Evolutionary conservation across 345 rosid genomes (phyloP), one percentile per base, ranked within the genome.

Genomic region (Euphorbia tirucalli): DNA sequence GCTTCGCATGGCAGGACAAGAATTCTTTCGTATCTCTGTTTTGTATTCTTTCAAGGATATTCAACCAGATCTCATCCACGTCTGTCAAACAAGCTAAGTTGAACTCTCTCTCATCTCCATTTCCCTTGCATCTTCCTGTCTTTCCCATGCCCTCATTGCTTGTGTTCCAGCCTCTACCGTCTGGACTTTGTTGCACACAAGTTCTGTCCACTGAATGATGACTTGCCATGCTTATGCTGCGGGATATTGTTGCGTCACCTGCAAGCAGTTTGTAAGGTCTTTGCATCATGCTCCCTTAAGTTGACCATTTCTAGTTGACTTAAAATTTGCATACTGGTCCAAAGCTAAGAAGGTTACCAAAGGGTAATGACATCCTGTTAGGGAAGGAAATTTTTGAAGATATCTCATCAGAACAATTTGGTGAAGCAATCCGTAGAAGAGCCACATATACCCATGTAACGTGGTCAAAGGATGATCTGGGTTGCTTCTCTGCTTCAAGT

Each of bases 401-500:
- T 64, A 48, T 31, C 39, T 48, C 57, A 25, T 43, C 18, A 10
- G 71, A 61, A 65, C 50, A 24, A 16, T 69, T 74, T 60, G 27
- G 75, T 19, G 74, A 67, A 66, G 80, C 76, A 43, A 82, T 79
- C 65, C 73, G 75, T 66, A 78, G 71, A 66, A 82, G 75, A 30
- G 80, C 74, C 19, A 73, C 75, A 65, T 68, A 75, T 24, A 71
- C 18, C 73, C 76, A 73, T 11, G 82, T 71, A 50, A 55, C 58
- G 48, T 75, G 75, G 75, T 70, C 76, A 28, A 76, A 61, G 41
- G 66, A 75, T 30, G 77, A 74, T 56, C 65, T 44, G 1, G 73
- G 57, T 71, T 76, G 80, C 65, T 74, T 82, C 68, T 82, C 78
- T 14, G 69, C 59, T 62, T 65, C 80, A 48, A 71, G 48, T 7